Percentiles rank a stretch among this genome's conserved stretches.
Evolutionary conservation across 768 basidiomycete species (phyloP).

Genomic region (Boletus tylopilopsis): DNA sequence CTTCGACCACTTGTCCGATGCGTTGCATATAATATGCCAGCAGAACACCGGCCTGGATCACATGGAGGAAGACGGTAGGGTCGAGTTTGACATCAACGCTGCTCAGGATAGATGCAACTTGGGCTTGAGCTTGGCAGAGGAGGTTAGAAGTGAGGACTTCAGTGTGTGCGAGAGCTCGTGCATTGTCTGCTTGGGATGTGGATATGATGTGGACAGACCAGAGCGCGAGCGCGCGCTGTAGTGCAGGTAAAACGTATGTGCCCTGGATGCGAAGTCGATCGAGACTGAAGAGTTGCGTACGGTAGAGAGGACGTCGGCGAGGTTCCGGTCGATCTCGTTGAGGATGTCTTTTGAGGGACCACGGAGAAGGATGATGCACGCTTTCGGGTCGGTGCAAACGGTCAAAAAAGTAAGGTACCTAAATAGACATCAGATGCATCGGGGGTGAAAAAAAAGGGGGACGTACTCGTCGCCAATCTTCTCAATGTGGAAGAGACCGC

Average conservation of each 20-base stretch:
- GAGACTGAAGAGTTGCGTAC: constrained; percentile 65
- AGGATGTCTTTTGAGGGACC: constrained; percentile 98
- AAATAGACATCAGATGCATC: too few relatives aligned
- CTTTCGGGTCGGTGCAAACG: constrained; percentile 87
- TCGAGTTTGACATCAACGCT: constrained; percentile 29
- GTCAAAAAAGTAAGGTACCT: constrained; percentile 97
- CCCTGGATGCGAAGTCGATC: constrained; percentile 42
- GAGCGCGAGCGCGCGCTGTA: constrained; percentile 48
- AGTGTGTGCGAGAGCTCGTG: constrained; percentile 17
- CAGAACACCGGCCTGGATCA: constrained; percentile 61
- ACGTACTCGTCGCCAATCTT: too few relatives aligned
- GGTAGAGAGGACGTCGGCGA: constrained; percentile 93
- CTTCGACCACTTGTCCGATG: constrained; percentile 55
- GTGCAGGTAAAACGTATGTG: constrained; percentile 42
- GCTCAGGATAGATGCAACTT: constrained; percentile 42
- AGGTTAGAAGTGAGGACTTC: constrained; percentile 27
- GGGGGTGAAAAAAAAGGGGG: too few relatives aligned
- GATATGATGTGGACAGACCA: constrained; percentile 48
- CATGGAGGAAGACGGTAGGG: constrained; percentile 43
- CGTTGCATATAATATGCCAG: constrained; percentile 63
- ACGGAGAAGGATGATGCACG: constrained; percentile 96
- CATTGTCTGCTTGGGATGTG: constrained; percentile 32
- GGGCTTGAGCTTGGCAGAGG: constrained; percentile 46
- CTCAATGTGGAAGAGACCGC: constrained; percentile 93
- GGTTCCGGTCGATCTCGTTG: constrained; percentile 87